A percentile compares a stretch with the other conserved stretches of the same genome.
Evolutionary conservation across 768 basidiomycete species (phyloP).

Genomic region (Russula vinacea): DNA sequence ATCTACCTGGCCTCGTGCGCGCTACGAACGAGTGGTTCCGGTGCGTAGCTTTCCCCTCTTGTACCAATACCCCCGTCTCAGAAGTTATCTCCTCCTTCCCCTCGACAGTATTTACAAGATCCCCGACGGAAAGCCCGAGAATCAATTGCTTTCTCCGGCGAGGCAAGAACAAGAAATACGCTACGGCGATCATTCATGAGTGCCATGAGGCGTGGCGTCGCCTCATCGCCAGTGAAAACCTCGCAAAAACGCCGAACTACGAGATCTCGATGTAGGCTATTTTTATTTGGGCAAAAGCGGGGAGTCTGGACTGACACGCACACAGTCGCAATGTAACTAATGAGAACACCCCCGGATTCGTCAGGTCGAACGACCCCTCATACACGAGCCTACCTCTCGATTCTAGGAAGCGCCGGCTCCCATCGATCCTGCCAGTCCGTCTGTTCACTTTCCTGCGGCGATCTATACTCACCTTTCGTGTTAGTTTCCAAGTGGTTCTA

Average conservation of each 20-base stretch:
- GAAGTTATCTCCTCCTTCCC: neutral
- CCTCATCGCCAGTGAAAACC: constrained; percentile 75
- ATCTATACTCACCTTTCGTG: constrained; percentile 9
- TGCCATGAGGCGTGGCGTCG: constrained; percentile 99
- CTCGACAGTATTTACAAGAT: constrained; percentile 84
- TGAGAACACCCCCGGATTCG: constrained; percentile 68
- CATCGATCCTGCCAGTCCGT: constrained; percentile 85
- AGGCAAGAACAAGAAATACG: constrained; percentile 99
- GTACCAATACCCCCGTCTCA: neutral
- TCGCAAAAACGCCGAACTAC: constrained; percentile 66
- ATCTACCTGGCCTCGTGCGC: constrained; percentile 93
- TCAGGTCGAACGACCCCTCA: constrained; percentile 55
- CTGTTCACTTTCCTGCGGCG: neutral
- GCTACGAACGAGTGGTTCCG: constrained; percentile 99
- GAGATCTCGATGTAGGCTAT: constrained; percentile 75
- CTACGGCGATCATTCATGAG: constrained; percentile 98
- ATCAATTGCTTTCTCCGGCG: constrained; percentile 99
- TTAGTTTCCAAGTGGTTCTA: constrained; percentile 92
- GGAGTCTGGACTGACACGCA: neutral
- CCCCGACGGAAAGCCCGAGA: constrained; percentile 94
- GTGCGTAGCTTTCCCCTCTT: constrained; percentile 37
- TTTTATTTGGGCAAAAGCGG: neutral
- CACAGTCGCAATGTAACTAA: constrained; percentile 77
- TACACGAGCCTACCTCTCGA: constrained; percentile 71
- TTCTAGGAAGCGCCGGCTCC: constrained; percentile 79